Percentiles rank a stretch among this genome's conserved stretches.
These are phyloP conservation scores for Rhodomyrtus psidioides DNA, from an alignment of 441 rosid species.

Conservation along the genomic window DNA sequence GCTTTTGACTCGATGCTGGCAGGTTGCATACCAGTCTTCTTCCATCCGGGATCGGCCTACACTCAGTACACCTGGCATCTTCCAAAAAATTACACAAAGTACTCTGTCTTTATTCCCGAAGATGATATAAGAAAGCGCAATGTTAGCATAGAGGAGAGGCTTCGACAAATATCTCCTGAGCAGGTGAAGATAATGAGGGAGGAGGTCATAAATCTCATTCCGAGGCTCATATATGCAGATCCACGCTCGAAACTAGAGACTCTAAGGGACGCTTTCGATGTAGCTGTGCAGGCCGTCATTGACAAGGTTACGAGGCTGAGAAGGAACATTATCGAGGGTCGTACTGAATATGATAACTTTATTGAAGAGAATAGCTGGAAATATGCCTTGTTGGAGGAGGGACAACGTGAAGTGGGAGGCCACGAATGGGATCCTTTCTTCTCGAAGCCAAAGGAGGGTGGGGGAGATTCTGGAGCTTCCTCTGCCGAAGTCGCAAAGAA, in stretches of 20 bases:
- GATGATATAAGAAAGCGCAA: neutral
- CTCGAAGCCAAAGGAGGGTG: conserved; percentile 77
- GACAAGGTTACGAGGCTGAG: conserved; percentile 1
- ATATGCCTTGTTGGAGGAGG: conserved; percentile 79
- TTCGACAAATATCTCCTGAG: neutral
- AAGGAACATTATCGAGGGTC: neutral
- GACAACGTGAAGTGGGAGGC: conserved; percentile 69
- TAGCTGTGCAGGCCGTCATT: neutral
- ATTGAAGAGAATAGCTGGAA: conserved; percentile 98
- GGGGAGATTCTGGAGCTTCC: conserved; percentile 36
- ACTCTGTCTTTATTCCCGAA: neutral
- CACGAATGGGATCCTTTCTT: conserved; percentile 99
- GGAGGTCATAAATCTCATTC: conserved; percentile 1
- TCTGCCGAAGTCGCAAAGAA: conserved; percentile 81
- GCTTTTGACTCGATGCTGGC: conserved; percentile 2
- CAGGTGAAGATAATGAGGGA: conserved; percentile 1
- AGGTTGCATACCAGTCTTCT: neutral
- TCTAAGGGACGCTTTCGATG: neutral
- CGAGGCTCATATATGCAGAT: neutral
- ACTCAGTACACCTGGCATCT: conserved; percentile 2
- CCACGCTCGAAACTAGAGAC: neutral
- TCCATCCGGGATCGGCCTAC: conserved; percentile 1
- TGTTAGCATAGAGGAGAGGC: conserved; percentile 1
- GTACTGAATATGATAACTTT: conserved; percentile 10
- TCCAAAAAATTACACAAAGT: neutral